Percentiles rank a stretch among this genome's conserved stretches.
Conservation (phyloP, 768 basidiomycete genomes). For the Auricularia sp. region DNA sequence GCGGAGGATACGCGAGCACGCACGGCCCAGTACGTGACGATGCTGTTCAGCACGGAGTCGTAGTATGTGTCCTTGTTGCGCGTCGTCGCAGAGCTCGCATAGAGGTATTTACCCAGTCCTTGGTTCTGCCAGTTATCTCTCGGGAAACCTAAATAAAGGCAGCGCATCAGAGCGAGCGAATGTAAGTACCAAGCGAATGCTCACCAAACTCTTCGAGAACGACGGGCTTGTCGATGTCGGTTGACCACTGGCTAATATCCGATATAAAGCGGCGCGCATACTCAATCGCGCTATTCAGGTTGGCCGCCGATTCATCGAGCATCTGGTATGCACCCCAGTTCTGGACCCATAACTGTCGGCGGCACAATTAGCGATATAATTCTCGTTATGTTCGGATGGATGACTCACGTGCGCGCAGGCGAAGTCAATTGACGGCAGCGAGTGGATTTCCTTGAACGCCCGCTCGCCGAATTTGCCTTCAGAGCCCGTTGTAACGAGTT, state of each 20-base stretch:
- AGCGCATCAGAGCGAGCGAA: not conserved
- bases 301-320: not conserved
- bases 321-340: not conserved
- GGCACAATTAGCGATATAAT: not conserved
- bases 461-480: conserved; percentile 1
- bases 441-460: not conserved
- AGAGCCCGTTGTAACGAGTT: not conserved
- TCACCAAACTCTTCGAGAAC: not conserved
- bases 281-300: conserved; percentile 1
- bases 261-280: not conserved
- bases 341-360: not conserved
- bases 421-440: not conserved
- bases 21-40: not conserved
- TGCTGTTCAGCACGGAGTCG: not conserved
- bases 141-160: not conserved
- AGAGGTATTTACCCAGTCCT: not conserved
- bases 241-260: not conserved
- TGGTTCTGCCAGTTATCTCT: not conserved
- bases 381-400: not conserved
- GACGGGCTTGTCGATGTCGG: not conserved
- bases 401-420: not conserved
- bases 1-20: not conserved
- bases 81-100: not conserved
- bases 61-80: conserved; percentile 3
- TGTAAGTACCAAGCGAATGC: not conserved